Base-by-base conservation (phyloP, 306 rosid genomes). In the Prunus mume region DNA sequence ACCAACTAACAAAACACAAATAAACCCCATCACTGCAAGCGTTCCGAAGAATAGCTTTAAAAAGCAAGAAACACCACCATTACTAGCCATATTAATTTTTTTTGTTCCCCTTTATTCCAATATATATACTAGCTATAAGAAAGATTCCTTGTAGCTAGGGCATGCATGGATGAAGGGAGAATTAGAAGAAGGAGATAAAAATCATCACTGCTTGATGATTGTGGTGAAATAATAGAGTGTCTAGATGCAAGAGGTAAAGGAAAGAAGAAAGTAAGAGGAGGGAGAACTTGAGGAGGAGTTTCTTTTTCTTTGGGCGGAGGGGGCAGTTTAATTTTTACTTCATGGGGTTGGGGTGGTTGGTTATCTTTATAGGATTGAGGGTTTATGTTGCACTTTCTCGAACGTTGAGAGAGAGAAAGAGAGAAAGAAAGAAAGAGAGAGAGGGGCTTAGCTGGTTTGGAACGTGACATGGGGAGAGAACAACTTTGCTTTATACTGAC, bases 341-440 rank as follows among this genome's bases (percentile, higher is more conserved):
- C 81, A 80, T 55, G 76, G 85, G 78, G 66, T 75, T 83, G 82
- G 87, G 77, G 58, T 79, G 77, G 85, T 81, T 83, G 91, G 92
- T 83, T 89, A 85, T 89, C 92, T 91, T 91, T 91, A 91, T 89
- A 91, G 91, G 92, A 80, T 73, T 82, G 96, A 91, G 84, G 87
- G 94, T 86, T 89, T 87, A 87, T 83, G 85, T 76, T 83, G 69
- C 78, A 81, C 91, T 89, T 87, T 87, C 86, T 86, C 84, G 90
- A 83, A 86, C 76, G 82, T 72, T 69, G 87, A 64, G 80, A 75
- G 76, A 68, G 84, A 82, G 71, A 71, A 68, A 72, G 82, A 69
- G 76, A 25, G 22, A 77, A 76, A 69, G 83, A 77, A 74, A 75
- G 80, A 76, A 81, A 56, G 75, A 27, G 34, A 47, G 66, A 47